Base-by-base conservation (phyloP, 495 filamentous ascomycete species). In the Aspergillus baeticus region DNA sequence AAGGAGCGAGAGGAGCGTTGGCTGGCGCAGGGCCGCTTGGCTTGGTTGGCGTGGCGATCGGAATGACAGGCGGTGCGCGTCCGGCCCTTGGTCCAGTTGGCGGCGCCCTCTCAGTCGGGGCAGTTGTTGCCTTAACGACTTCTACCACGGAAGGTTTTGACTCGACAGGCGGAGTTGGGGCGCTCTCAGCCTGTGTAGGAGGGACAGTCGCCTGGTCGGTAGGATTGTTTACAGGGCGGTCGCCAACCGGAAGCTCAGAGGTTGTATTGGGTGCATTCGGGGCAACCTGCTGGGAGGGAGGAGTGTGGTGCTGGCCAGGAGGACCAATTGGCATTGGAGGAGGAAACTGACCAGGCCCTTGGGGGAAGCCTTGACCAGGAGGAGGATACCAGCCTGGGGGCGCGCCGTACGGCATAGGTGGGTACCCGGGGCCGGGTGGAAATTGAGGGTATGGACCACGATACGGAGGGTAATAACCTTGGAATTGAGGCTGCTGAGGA, bases 371-470 rank as follows among this genome's bases (percentile, higher is more conserved):
- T 68, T 92, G 90, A n/a, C 84, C 86, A 10, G 89, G 84, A 23
- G 82, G 87, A 65, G 85, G 87, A 70, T 84, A 91, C 91, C 91
- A 96, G 43, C 84, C 87, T 17, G 85, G 87, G 38, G 76, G 88
- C 42, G 82, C 77, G 48, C 85, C 85, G 65, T 85, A 84, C 21
- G 80, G 83, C 73, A 82, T 80, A 36, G 79, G 80, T 33, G 79
- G 80, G 58, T 81, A 87, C 8, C 80, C 81, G 33, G 81, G 81
- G 54, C 77, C 79, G 36, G 83, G 83, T 41, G 82, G 85, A 64
- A 85, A 89, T 20, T 81, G 84, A 46, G 79, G 81, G 48, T 81
- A 87, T 43, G 81, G 78, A 51, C 80, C 79, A 54, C 76, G 80
- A 54, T 77, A 82, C 21, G 82, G 80, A 52, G 72, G 69, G 56